Conservation (phyloP, 306 rosid genomes). For the Pueraria montana region DNA sequence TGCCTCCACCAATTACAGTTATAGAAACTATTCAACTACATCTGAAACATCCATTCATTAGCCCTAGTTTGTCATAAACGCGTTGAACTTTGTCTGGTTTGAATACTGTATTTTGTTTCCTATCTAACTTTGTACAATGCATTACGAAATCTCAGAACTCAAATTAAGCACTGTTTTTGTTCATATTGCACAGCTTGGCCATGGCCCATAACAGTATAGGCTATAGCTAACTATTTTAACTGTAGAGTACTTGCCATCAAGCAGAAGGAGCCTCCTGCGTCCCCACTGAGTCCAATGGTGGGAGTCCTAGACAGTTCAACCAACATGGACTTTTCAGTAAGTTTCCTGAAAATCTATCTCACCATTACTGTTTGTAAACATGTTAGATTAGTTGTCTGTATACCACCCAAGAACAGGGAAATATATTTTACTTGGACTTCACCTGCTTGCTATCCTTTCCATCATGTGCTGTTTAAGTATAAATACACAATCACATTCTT, state of each 20-base stretch:
- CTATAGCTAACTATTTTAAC: slow-evolving; percentile 63
- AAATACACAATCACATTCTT: too few species aligned
- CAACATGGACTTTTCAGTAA: slow-evolving; percentile 75
- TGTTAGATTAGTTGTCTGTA: neutral
- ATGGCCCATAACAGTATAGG: slow-evolving; percentile 57
- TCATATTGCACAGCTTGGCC: slow-evolving; percentile 66
- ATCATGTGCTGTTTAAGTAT: neutral
- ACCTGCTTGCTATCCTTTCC: neutral
- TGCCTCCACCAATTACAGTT: slow-evolving; percentile 11
- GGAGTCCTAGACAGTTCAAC: slow-evolving; percentile 54
- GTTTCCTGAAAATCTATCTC: slow-evolving; percentile 17
- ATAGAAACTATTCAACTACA: slow-evolving; percentile 21
- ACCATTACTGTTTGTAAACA: neutral
- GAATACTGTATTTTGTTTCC: neutral
- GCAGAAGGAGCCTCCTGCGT: slow-evolving; percentile 50
- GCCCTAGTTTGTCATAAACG: slow-evolving; percentile 32
- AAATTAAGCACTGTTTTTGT: slow-evolving; percentile 43
- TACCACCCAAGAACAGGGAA: neutral
- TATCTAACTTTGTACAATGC: slow-evolving; percentile 1
- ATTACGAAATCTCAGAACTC: slow-evolving; percentile 27
- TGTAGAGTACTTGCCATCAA: slow-evolving; percentile 83
- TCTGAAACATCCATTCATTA: slow-evolving; percentile 12
- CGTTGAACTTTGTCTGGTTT: slow-evolving; percentile 3
- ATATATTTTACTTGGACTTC: neutral
- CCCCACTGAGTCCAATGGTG: slow-evolving; percentile 42